Evolutionary conservation across 345 rosid genomes (phyloP).

Genomic region (Salix dunnii): DNA sequence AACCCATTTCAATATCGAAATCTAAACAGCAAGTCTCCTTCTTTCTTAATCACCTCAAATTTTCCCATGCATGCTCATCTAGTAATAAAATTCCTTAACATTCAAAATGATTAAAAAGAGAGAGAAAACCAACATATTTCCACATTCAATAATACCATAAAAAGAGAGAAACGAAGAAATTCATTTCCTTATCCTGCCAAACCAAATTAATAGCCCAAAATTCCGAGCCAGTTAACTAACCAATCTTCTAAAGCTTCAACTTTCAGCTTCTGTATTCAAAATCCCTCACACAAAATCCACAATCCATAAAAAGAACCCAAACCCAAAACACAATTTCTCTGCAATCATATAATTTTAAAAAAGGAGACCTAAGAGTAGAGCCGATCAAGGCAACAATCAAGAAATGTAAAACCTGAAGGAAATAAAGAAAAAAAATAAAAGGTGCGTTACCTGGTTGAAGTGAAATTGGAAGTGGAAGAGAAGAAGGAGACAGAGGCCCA

Average conservation of each 20-base stretch:
- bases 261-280: not conserved
- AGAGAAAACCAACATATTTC: no score
- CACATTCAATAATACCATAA: not conserved
- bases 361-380: not conserved
- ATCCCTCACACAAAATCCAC: not conserved
- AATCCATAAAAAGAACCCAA: not conserved
- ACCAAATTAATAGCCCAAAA: not conserved
- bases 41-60: not conserved
- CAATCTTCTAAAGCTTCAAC: not conserved
- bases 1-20: not conserved
- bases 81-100: not conserved
- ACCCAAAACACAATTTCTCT: not conserved
- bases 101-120: not conserved
- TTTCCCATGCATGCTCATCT: not conserved
- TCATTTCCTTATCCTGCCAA: not conserved
- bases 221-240: not conserved
- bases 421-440: not conserved
- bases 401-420: not conserved
- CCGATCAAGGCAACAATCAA: not conserved
- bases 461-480: conserved; percentile 73
- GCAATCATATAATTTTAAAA: not conserved
- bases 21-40: not conserved
- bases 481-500: conserved; percentile 98
- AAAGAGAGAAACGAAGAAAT: not conserved
- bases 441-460: conserved; percentile 59